Percentiles rank a stretch among this genome's conserved stretches.
phyloP scores from a whole-genome alignment of 2,329 filamentous ascomycete species.

The Calonectria pauciramosa region DNA sequence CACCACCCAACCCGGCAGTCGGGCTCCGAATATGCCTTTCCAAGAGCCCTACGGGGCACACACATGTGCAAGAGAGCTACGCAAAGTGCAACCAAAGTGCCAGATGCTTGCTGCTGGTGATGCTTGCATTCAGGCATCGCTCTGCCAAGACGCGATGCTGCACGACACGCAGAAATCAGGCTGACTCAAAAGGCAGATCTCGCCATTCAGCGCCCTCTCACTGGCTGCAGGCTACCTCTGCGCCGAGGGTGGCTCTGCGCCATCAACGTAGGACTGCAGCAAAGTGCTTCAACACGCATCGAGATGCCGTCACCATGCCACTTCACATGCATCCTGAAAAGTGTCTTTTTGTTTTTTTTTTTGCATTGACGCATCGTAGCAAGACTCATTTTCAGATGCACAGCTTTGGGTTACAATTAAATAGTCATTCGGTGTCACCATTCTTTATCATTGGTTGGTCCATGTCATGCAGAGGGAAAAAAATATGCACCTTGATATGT shows the following conservation, averaged over 20 bases:
- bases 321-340: neutral
- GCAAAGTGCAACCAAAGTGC: neutral
- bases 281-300: neutral
- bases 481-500: constrained; percentile 3
- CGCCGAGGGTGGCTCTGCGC: neutral
- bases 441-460: neutral
- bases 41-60: neutral
- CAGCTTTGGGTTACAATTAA: neutral
- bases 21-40: neutral
- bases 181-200: constrained; percentile 22
- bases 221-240: neutral
- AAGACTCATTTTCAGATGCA: neutral
- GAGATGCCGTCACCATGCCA: neutral
- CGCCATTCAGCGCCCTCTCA: neutral
- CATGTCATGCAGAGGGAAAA: neutral
- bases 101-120: neutral
- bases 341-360: no score
- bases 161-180: constrained; percentile 10
- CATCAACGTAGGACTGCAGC: constrained; percentile 2
- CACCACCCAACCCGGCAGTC: neutral
- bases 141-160: neutral
- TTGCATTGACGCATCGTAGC: neutral
- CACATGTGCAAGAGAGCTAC: neutral
- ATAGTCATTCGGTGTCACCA: neutral
- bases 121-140: constrained; percentile 4